phyloP scores from a whole-genome alignment of 2,329 filamentous ascomycete genomes.

The Amylocarpus encephaloides region DNA sequence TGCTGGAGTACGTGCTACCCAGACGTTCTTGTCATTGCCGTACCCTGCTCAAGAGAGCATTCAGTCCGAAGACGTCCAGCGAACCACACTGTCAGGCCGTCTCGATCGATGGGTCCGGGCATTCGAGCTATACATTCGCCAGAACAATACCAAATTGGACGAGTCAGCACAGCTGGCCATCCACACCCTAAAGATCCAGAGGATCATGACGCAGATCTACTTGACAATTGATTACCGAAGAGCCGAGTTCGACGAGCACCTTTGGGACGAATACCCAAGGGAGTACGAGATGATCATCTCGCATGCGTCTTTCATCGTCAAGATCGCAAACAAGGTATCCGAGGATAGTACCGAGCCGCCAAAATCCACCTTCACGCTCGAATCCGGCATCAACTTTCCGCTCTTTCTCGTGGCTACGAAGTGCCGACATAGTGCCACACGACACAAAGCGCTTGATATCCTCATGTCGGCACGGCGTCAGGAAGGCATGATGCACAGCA shows the following conservation, averaged over 20 bases:
- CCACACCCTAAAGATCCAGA: background rate
- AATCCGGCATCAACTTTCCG: too few relatives aligned
- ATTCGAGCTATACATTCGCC: background rate
- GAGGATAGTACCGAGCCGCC: too few relatives aligned
- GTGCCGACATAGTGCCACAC: too few relatives aligned
- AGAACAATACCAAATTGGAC: background rate
- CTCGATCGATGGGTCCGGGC: background rate
- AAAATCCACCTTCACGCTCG: too few relatives aligned
- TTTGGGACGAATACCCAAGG: background rate
- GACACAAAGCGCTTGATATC: too few relatives aligned
- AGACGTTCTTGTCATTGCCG: background rate
- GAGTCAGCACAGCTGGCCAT: background rate
- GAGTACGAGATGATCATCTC: background rate
- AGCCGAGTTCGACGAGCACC: background rate
- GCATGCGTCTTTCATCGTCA: background rate
- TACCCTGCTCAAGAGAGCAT: background rate
- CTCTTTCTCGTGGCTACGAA: too few relatives aligned
- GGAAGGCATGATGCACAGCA: too few relatives aligned
- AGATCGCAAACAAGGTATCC: background rate
- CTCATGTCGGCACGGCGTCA: too few relatives aligned
- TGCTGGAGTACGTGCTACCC: background rate
- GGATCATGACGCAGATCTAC: background rate
- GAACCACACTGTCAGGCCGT: background rate
- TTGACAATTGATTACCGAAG: background rate
- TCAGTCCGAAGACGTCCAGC: background rate